Evolutionary conservation across 73 alveolate species (phyloP), one percentile per base, ranked within the genome.

Genomic region (Effrenium voratum): DNA sequence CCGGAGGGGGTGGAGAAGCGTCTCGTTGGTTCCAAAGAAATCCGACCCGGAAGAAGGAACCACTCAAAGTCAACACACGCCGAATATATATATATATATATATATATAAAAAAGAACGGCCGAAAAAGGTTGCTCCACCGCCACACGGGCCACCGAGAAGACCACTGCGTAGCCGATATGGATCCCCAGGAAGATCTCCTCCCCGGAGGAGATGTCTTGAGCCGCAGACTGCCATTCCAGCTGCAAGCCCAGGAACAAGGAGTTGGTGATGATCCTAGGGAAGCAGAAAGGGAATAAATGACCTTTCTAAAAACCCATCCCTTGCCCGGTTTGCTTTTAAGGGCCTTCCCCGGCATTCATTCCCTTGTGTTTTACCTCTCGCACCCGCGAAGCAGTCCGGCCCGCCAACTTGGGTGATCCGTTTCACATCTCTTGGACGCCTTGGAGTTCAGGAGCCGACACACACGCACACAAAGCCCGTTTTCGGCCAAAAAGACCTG

Each of bases 201-300:
- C 52, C 59, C 76, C 86, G 2, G 76, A 32, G 88, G 55, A 28
- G 13, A 90, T 52, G 30, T 90, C 57, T 47, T 76, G 66, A 44
- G 75, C 45, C 26, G 83, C 87, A 6, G 97, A 75, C 32, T 90
- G 97, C 88, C 46, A 60, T 57, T 90, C 97, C 63, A 90, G 36
- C 41, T 90, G 97, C 38, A 90, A 46, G 38, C 97, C 97, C 52
- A 90, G 47, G 16, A 90, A 76, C 19, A 90, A 5, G 24, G 77
- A 46, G 79, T 90, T 90, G 36, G 97, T 57, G 45, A 90, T 38
- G 40, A 76, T 52, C 63, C 63, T 52, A 8, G 19, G 63, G 26
- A 52, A 52, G 63, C n/a, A n/a, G n/a, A n/a, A n/a, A n/a, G n/a
- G n/a, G n/a, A n/a, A n/a, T n/a, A n/a, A n/a, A n/a, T n/a, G n/a